Evolutionary conservation across 1,284 basidiomycete species (phyloP).

Genomic region (Pseudozyma sp.): DNA sequence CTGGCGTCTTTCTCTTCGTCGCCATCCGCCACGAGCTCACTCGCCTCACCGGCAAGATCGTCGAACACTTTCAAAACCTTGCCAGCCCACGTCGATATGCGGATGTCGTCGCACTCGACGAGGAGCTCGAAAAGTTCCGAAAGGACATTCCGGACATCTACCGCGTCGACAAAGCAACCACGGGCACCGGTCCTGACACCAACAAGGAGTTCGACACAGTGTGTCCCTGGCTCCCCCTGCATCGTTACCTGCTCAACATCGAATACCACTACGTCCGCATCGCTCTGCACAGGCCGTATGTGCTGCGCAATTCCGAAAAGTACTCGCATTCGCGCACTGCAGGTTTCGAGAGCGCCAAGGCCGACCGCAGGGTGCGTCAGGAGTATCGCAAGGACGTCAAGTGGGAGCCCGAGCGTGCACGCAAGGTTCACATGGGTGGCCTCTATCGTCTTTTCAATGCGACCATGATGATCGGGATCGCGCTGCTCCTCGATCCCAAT

Average conservation of each 20-base stretch:
- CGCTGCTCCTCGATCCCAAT: conserved; percentile 60
- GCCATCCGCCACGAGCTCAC: conserved; percentile 86
- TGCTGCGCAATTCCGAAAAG: conserved; percentile 58
- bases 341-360: conserved; percentile 59
- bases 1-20: conserved; percentile 87
- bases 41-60: conserved; percentile 87
- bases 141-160: conserved; percentile 81
- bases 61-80: conserved; percentile 94
- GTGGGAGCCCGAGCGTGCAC: conserved; percentile 55
- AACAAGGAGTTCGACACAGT: conserved; percentile 57
- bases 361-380: conserved; percentile 56
- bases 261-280: conserved; percentile 65
- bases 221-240: conserved; percentile 60
- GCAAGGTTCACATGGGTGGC: conserved; percentile 61
- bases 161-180: conserved; percentile 75
- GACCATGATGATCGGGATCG: conserved; percentile 64
- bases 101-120: conserved; percentile 85
- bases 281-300: conserved; percentile 62
- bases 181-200: conserved; percentile 69
- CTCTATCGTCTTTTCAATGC: conserved; percentile 65
- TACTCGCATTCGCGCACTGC: conserved; percentile 59
- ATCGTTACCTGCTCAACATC: conserved; percentile 64
- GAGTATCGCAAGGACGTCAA: conserved; percentile 61
- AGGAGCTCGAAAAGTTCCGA: conserved; percentile 87
- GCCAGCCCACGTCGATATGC: conserved; percentile 80